phyloP scores from a whole-genome alignment of 1,139 yeast species.

The Williopsis jadinii region DNA sequence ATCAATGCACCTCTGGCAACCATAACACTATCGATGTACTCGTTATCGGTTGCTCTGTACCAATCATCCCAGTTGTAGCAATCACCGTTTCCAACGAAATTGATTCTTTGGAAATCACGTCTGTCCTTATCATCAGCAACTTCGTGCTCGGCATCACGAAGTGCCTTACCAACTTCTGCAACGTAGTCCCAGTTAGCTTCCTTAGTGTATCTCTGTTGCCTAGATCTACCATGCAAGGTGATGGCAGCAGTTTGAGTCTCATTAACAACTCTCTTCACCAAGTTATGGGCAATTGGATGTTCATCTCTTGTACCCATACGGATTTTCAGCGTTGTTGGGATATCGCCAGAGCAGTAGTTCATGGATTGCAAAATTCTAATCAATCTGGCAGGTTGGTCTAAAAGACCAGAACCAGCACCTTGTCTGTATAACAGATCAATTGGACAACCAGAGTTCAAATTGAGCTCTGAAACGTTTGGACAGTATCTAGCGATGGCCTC shows the following conservation, averaged over 20 bases:
- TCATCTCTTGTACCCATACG: slow-evolving; percentile 87
- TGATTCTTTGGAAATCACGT: slow-evolving; percentile 35
- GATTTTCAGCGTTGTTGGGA: slow-evolving; percentile 87
- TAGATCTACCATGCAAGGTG: slow-evolving; percentile 91
- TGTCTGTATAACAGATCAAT: slow-evolving; percentile 85
- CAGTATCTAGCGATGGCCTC: slow-evolving; percentile 60
- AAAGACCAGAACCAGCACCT: slow-evolving; percentile 92
- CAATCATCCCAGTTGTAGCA: slow-evolving; percentile 83
- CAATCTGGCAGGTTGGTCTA: slow-evolving; percentile 84
- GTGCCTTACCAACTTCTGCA: slow-evolving; percentile 61
- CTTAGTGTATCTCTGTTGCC: slow-evolving; percentile 89
- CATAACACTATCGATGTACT: slow-evolving; percentile 89
- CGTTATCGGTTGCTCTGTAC: slow-evolving; percentile 64
- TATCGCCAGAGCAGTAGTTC: slow-evolving; percentile 82
- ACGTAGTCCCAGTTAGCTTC: slow-evolving; percentile 94
- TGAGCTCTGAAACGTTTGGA: slow-evolving; percentile 62
- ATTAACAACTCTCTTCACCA: slow-evolving; percentile 61
- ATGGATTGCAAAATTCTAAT: slow-evolving; percentile 76
- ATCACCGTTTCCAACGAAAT: slow-evolving; percentile 92
- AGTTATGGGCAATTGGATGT: slow-evolving; percentile 75
- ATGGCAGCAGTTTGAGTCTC: slow-evolving; percentile 87
- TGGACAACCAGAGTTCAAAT: slow-evolving; percentile 95
- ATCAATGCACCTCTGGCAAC: slow-evolving; percentile 96
- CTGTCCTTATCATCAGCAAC: slow-evolving; percentile 46
- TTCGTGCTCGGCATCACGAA: slow-evolving; percentile 45